These are phyloP conservation scores for Xylaria sp. DNA, from an alignment of 2,329 filamentous ascomycete genomes.

Conservation along the genomic window DNA sequence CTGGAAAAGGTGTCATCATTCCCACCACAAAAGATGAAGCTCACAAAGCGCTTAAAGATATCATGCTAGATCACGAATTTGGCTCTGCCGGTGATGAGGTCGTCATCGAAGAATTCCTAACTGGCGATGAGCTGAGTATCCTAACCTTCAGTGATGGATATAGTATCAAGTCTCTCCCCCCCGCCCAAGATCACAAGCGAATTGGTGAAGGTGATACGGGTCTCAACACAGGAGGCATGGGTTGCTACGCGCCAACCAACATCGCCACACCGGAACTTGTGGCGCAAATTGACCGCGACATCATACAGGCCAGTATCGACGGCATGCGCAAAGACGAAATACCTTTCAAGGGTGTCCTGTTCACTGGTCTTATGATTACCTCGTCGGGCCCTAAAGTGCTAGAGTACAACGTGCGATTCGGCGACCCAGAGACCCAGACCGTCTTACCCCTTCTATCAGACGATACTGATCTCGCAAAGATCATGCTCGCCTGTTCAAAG, in stretches of 20 bases:
- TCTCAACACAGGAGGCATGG: constrained; percentile 97
- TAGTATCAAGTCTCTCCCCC: constrained; percentile 80
- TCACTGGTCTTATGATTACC: constrained; percentile 85
- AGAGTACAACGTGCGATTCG: constrained; percentile 82
- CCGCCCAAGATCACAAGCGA: constrained; percentile 96
- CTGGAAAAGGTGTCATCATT: constrained; percentile 94
- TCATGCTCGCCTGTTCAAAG: constrained; percentile 85
- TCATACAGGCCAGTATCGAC: constrained; percentile 87
- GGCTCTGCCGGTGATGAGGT: constrained; percentile 87
- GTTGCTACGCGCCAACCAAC: constrained; percentile 91
- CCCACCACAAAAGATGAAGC: constrained; percentile 83
- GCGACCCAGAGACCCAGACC: constrained; percentile 79
- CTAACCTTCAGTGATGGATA: constrained; percentile 91
- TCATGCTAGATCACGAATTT: constrained; percentile 90
- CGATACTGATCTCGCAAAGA: constrained; percentile 83
- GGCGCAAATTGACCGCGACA: constrained; percentile 76
- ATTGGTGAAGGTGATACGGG: constrained; percentile 89
- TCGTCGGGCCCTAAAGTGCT: constrained; percentile 72
- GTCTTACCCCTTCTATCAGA: constrained; percentile 78
- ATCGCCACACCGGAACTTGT: constrained; percentile 78
- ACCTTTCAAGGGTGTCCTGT: constrained; percentile 76
- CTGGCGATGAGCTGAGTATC: constrained; percentile 91
- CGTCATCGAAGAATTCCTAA: constrained; percentile 92
- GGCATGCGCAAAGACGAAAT: constrained; percentile 84
- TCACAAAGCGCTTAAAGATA: constrained; percentile 78